phyloP scores from a whole-genome alignment of 495 filamentous ascomycete species.

The Penicillium maclennaniae region DNA sequence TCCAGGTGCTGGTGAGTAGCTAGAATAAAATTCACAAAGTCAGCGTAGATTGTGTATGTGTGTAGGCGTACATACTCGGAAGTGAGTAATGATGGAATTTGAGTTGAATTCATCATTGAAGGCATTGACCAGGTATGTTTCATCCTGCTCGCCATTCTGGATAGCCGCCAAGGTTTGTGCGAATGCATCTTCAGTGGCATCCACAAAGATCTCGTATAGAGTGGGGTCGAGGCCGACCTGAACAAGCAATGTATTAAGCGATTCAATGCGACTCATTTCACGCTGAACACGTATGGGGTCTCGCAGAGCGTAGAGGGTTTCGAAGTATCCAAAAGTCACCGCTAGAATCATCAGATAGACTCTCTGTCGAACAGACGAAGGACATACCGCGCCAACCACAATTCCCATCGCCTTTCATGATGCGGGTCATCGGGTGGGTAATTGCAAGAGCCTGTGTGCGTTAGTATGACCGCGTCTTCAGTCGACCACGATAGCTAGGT shows the following conservation, averaged over 20 bases:
- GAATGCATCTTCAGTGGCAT: conserved; percentile 67
- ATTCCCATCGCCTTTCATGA: conserved; percentile 87
- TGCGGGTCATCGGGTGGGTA: conserved; percentile 83
- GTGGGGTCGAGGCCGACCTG: conserved; percentile 59
- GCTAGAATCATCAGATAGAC: conserved; percentile 49
- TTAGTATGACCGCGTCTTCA: conserved; percentile 2
- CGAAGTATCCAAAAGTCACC: conserved; percentile 89
- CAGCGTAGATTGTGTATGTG: background rate
- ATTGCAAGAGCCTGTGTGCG: conserved; percentile 64
- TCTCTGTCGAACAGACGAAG: conserved; percentile 12
- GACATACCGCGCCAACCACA: conserved; percentile 92
- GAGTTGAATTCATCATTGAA: conserved; percentile 72
- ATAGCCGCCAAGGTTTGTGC: conserved; percentile 50
- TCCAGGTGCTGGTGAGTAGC: conserved; percentile 82
- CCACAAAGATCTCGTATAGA: conserved; percentile 79
- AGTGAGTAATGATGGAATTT: conserved; percentile 69
- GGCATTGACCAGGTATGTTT: conserved; percentile 57
- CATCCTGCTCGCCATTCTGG: conserved; percentile 53
- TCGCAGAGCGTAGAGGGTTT: conserved; percentile 66
- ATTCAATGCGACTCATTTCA: conserved; percentile 68
- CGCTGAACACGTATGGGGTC: conserved; percentile 60
- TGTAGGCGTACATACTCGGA: conserved; percentile 47
- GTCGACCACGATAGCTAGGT: background rate
- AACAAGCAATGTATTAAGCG: conserved; percentile 65
- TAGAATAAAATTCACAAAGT: conserved; percentile 35